Evolutionary conservation across 768 basidiomycete species (phyloP).

Genomic region (Lactarius trivialis): DNA sequence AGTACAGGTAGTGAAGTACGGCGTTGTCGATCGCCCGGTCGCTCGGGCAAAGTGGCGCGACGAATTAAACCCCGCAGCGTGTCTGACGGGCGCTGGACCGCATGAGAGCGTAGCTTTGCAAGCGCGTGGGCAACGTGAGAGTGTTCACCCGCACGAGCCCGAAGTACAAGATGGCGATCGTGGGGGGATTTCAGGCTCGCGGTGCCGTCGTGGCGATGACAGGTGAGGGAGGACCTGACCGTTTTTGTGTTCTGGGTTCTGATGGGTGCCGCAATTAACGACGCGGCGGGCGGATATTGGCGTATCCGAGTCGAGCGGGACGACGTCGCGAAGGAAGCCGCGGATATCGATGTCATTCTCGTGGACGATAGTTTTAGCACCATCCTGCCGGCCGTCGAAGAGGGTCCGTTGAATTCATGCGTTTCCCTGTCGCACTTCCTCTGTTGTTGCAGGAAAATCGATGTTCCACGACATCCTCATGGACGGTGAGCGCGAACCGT

Average conservation of each 20-base stretch:
- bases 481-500: conserved; percentile 60
- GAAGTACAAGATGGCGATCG: conserved; percentile 95
- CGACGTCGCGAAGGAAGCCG: conserved; percentile 99
- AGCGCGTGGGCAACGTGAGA: conserved; percentile 71
- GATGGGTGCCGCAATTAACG: conserved; percentile 56
- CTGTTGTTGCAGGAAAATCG: conserved; percentile 63
- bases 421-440: background rate
- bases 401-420: conserved; percentile 47
- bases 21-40: conserved; percentile 83
- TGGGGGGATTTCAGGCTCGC: conserved; percentile 85
- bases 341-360: conserved; percentile 92
- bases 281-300: conserved; percentile 98
- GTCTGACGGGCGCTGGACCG: conserved; percentile 65
- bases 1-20: too few species aligned
- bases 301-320: conserved; percentile 93
- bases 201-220: conserved; percentile 96
- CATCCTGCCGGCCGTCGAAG: conserved; percentile 89
- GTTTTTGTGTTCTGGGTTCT: conserved; percentile 3
- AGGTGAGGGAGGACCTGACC: conserved; percentile 64
- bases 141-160: conserved; percentile 96
- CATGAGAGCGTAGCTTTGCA: conserved; percentile 74
- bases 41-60: conserved; percentile 70
- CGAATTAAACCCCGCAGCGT: conserved; percentile 26
- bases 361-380: conserved; percentile 97
- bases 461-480: conserved; percentile 99